Conservation (phyloP, 1,139 yeast genomes). For the Eremothecium coryli region DNA sequence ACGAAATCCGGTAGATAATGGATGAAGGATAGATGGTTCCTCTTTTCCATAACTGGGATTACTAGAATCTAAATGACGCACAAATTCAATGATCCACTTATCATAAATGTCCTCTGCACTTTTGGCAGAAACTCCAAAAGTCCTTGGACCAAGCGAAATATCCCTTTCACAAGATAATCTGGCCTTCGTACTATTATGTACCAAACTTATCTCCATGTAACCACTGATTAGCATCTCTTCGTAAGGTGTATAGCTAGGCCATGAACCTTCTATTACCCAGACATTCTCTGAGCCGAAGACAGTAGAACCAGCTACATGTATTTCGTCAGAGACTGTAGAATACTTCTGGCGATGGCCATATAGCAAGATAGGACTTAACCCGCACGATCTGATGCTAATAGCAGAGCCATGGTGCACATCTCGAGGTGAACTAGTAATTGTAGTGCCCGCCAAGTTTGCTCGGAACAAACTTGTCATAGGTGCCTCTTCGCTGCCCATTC, state of each 20-base stretch:
- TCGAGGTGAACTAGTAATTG: conserved; percentile 50
- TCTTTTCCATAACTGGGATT: conserved; percentile 35
- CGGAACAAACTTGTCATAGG: conserved; percentile 65
- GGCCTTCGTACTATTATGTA: conserved; percentile 44
- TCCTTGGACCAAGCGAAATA: conserved; percentile 42
- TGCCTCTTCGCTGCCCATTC: conserved; percentile 74
- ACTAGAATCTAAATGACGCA: conserved; percentile 47
- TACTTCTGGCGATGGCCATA: conserved; percentile 63
- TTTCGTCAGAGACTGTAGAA: conserved; percentile 68
- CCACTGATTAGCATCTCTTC: conserved; percentile 30
- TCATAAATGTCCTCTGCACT: conserved; percentile 49
- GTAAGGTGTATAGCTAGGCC: conserved; percentile 16
- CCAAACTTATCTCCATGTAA: conserved; percentile 49
- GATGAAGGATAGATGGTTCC: conserved; percentile 43
- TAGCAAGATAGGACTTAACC: conserved; percentile 56
- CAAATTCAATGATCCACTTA: conserved; percentile 65
- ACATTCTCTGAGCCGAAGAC: conserved; percentile 61
- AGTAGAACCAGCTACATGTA: conserved; percentile 70
- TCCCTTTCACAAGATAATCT: conserved; percentile 58
- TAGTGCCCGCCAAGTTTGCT: conserved; percentile 50
- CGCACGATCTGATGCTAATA: conserved; percentile 63
- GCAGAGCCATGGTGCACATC: conserved; percentile 52
- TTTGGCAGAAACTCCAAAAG: conserved; percentile 62
- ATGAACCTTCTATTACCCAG: conserved; percentile 41
- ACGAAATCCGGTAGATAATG: conserved; percentile 62